Base-by-base conservation (phyloP, 2,329 filamentous ascomycete genomes). In the Cercospora janseana region DNA sequence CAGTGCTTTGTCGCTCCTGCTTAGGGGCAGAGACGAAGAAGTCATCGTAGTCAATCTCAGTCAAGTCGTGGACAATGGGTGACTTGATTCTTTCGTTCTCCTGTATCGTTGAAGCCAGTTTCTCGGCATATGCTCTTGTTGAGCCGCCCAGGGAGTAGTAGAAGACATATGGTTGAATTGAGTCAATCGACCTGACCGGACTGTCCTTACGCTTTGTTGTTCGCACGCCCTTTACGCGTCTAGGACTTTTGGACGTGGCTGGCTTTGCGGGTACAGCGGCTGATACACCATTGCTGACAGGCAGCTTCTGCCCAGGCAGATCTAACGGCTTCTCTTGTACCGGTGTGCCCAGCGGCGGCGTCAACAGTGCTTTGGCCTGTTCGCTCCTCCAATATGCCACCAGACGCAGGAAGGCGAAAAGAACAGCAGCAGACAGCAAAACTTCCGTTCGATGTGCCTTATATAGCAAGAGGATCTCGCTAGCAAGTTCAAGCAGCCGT, bases 21-120 rank as follows among this genome's bases (percentile, higher is more conserved):
- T 87, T 87, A 0, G 91, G 89, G 1, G 83, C 80, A 2, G 78
- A 80, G 51, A 95, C 82, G 65, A 97, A 97, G 70, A 86, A 95
- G 64, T 96, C 90, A 62, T 98, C 92, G 61, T 92, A 88, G 62
- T 97, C 92, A 46, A 94, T 79, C 54, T 95, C 85, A 2, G 91
- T 84, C 20, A 97, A 73, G 63, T 97, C 89, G 50, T 87, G 75
- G 8, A 89, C 69, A 63, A 86, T 75, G 1, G 88, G 83, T 28
- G 79, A 72, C 1, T 80, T 68, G 12, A 81, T 62, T 0, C 62
- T 65, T 35, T 55, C 60, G 34, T 62, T 64, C 7, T 60, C 71
- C 61, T 58, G 63, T 54, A 75, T 73, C 21, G 92, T 67, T 1
- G 72, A 69, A n/a, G 76, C 71, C 41, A 93, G 81, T 1, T 77